Evolutionary conservation across 2,329 filamentous ascomycete species (phyloP).

Genomic region (Plectosphaerella plurivora): DNA sequence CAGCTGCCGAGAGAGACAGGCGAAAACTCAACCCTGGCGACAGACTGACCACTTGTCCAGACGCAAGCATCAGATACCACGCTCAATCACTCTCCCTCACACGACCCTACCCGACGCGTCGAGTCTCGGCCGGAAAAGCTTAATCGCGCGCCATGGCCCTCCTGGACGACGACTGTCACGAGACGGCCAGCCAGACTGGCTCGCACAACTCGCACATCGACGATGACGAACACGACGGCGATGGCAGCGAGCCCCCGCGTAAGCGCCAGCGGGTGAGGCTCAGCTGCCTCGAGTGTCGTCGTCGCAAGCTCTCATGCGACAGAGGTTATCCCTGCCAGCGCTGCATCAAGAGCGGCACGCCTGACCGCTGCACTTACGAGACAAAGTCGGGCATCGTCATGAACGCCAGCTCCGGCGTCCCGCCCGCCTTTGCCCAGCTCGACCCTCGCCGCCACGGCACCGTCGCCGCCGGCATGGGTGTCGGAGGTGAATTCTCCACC

Average conservation of each 20-base stretch:
- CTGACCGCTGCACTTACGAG: conserved; percentile 57
- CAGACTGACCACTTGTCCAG: no score
- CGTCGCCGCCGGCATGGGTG: conserved; percentile 21
- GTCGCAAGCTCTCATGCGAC: conserved; percentile 58
- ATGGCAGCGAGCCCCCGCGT: conserved; percentile 33
- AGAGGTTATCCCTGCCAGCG: conserved; percentile 58
- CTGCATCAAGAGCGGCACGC: conserved; percentile 58
- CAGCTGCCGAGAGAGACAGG: no score
- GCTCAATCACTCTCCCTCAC: not conserved
- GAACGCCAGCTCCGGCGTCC: conserved; percentile 40
- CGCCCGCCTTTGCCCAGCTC: conserved; percentile 36
- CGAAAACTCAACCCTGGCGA: no score
- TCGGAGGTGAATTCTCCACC: conserved; percentile 18
- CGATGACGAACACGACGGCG: conserved; percentile 19
- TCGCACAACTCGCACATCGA: conserved; percentile 10
- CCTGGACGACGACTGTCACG: not conserved
- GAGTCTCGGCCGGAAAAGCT: not conserved
- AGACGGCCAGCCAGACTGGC: not conserved
- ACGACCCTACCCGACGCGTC: not conserved
- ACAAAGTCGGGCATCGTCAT: conserved; percentile 48
- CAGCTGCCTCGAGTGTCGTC: conserved; percentile 56
- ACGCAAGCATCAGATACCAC: not conserved
- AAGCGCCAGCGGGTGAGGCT: conserved; percentile 57
- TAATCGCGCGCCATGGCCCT: not conserved
- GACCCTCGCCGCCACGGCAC: conserved; percentile 26